Evolutionary conservation across 345 rosid species (phyloP).

Genomic region (Microthlaspi erraticum): DNA sequence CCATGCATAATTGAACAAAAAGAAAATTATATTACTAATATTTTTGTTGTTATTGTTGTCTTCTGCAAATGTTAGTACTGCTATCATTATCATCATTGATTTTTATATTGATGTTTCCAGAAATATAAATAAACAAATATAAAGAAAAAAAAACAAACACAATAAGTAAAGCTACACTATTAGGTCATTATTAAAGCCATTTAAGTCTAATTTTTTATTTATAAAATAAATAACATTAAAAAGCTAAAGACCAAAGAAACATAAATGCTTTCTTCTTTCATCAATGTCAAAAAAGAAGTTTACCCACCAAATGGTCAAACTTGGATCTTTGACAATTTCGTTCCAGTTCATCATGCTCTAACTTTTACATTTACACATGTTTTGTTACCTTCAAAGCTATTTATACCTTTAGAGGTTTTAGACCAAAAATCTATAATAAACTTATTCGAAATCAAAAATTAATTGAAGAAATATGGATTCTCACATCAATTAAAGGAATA

Average conservation of each 20-base stretch:
- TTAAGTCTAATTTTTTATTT: slow-evolving; percentile 9
- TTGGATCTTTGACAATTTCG: slow-evolving; percentile 44
- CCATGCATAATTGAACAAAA: slow-evolving; percentile 47
- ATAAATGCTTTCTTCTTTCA: slow-evolving; percentile 44
- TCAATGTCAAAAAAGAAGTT: slow-evolving; percentile 44
- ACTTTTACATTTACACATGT: slow-evolving; percentile 17
- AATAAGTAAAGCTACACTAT: slow-evolving; percentile 45
- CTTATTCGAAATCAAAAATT: too few relatives aligned
- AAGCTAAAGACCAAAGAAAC: slow-evolving; percentile 39
- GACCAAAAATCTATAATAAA: not conserved
- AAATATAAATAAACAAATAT: not conserved
- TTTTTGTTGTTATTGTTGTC: slow-evolving; percentile 33
- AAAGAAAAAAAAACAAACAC: slow-evolving; percentile 35
- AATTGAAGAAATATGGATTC: too few relatives aligned
- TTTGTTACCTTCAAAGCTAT: slow-evolving; percentile 1
- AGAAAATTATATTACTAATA: slow-evolving; percentile 34
- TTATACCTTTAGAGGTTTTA: not conserved
- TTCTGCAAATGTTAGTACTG: slow-evolving; percentile 37
- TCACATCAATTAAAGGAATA: too few relatives aligned
- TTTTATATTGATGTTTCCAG: slow-evolving; percentile 36
- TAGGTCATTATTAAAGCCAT: slow-evolving; percentile 37
- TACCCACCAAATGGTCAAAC: slow-evolving; percentile 45
- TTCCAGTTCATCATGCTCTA: slow-evolving; percentile 34
- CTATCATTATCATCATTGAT: slow-evolving; percentile 41
- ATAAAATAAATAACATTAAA: slow-evolving; percentile 22